Evolutionary conservation across 176 grass and related monocot species (phyloP), one percentile per base, ranked within the genome.

Genomic region (Areca catechu): DNA sequence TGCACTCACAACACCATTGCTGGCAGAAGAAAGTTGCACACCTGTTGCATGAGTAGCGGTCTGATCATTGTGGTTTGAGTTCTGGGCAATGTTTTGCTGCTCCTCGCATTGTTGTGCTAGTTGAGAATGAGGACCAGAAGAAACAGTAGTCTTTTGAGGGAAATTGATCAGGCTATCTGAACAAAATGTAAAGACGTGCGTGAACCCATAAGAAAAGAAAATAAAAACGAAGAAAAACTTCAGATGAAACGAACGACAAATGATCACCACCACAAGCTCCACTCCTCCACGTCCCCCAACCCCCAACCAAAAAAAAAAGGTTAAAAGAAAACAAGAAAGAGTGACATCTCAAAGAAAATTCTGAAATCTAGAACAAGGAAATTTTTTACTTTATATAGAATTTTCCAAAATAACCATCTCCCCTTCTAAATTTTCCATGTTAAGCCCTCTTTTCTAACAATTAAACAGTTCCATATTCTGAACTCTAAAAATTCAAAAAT

Each of bases 91-190:
- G 34, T 49, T 49, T 49, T 62, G 65, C 18, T 67, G 64, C 24
- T 57, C 74, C 19, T 77, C 64, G 18, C 48, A 18, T 63, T 37
- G 65, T 49, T 53, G 57, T 15, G 34, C 56, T 25, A 54, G 65
- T 54, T 62, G 57, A 70, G 74, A 20, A 54, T 60, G 56, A 3
- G 63, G 24, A 3, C 1, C 22, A 0, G 57, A 70, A 19, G 74
- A 61, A 18, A 19, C 57, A 15, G 43, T 17, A 23, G 20, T 54
- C 34, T 57, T 51, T 51, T 22, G 50, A 14, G 74, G 74, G 49
- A 69, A 77, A 56, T 70, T 77, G 20, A 77, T 70, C 50, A 77
- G 49, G 51, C 74, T 77, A 70, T 70, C 74, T 77, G 74, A 69
- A 77, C 5, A 49, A 24, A 10, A 27, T 43, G 34, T 43, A 12